Percentiles rank a stretch among this genome's conserved stretches.
Conservation (phyloP, 306 rosid genomes). For the Medicago arabica region DNA sequence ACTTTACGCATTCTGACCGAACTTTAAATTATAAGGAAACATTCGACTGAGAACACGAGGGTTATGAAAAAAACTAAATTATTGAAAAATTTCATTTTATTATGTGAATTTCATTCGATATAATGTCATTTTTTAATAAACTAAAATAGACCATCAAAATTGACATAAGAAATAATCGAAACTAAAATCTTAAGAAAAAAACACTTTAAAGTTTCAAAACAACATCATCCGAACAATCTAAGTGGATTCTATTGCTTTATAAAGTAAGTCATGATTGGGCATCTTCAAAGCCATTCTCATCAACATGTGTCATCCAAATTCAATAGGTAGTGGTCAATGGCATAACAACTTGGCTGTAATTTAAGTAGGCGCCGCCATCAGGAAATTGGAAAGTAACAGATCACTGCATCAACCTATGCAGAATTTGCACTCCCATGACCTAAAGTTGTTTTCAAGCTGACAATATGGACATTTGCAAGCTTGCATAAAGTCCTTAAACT, state of each 20-base stretch:
- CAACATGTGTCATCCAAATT: not conserved
- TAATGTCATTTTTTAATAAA: too few species aligned
- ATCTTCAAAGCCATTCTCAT: not conserved
- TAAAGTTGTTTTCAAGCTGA: conserved; percentile 1
- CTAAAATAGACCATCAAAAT: too few species aligned
- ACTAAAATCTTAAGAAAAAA: fast-evolving
- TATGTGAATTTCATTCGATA: too few species aligned
- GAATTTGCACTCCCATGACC: not conserved
- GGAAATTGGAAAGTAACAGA: not conserved
- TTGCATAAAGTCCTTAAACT: not conserved
- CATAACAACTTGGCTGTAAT: not conserved
- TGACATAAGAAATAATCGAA: too few species aligned
- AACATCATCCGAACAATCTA: too few species aligned
- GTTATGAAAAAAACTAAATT: too few species aligned
- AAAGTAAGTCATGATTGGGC: not conserved
- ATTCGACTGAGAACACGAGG: too few species aligned
- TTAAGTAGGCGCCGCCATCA: conserved; percentile 18
- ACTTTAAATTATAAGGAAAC: too few species aligned
- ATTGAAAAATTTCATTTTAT: too few species aligned
- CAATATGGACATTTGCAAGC: conserved; percentile 3
- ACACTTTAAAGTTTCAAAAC: too few species aligned
- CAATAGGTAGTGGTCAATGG: not conserved
- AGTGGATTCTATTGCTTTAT: not conserved
- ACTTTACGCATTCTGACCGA: too few species aligned
- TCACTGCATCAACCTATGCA: not conserved